A percentile compares a stretch with the other conserved stretches of the same genome.
Evolutionary conservation across 441 rosid genomes (phyloP).

Genomic region (Populus hybrid): DNA sequence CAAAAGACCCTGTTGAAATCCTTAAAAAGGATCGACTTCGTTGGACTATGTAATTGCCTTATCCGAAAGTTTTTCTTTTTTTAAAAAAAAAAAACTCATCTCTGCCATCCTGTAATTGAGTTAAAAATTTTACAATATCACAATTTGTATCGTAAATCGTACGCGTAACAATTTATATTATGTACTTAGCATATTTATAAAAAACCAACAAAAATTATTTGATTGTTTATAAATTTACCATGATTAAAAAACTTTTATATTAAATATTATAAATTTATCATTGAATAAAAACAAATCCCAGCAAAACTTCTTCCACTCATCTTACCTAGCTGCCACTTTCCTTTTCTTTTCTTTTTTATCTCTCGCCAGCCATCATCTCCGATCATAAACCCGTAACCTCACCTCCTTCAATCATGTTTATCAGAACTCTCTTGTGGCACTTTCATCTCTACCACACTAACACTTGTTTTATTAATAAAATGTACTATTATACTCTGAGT

Average conservation of each 20-base stretch:
- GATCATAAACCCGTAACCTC: not conserved
- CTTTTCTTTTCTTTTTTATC: too few species aligned
- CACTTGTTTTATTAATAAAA: too few species aligned
- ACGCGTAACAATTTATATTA: not conserved
- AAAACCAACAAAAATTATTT: too few species aligned
- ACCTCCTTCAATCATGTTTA: not conserved
- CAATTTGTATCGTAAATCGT: not conserved
- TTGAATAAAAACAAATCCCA: not conserved
- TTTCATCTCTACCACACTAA: not conserved
- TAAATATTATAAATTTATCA: too few species aligned
- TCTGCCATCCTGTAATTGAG: too few species aligned
- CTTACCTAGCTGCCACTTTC: not conserved
- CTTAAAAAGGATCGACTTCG: too few species aligned
- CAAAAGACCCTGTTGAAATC: not conserved
- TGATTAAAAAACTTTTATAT: too few species aligned
- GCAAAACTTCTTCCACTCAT: not conserved
- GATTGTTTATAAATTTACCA: too few species aligned
- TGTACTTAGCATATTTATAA: too few species aligned
- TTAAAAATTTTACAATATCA: too few species aligned
- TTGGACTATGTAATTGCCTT: not conserved
- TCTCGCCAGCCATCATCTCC: not conserved
- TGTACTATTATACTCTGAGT: fast-evolving
- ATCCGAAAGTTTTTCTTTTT: too few species aligned
- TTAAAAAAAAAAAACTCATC: too few species aligned
- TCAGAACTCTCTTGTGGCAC: not conserved